Evolutionary conservation across 495 filamentous ascomycete genomes (phyloP).

Genomic region (Penicillium tannophilum): DNA sequence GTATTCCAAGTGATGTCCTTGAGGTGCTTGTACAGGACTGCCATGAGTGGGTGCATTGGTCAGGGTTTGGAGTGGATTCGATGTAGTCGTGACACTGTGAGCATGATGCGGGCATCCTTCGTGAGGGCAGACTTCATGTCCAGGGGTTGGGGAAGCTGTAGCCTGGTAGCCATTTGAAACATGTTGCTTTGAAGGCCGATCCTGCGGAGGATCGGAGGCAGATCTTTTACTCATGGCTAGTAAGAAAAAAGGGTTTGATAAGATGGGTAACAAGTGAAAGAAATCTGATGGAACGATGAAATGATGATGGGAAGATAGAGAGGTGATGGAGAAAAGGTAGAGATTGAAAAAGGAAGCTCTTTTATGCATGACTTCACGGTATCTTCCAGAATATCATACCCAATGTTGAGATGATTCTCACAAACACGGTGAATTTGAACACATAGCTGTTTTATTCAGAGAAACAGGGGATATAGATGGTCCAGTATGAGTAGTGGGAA

Average conservation of each 20-base stretch:
- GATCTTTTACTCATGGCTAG: background rate
- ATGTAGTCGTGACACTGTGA: background rate
- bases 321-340: background rate
- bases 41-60: background rate
- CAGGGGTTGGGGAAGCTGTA: background rate
- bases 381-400: background rate
- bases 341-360: background rate
- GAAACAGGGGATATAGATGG: background rate
- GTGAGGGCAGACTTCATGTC: background rate
- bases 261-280: background rate
- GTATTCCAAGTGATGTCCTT: background rate
- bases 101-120: background rate
- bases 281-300: background rate
- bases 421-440: background rate
- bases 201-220: background rate
- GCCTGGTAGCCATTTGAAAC: background rate
- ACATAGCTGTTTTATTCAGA: background rate
- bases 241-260: background rate
- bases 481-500: background rate
- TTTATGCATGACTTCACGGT: background rate
- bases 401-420: background rate
- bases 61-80: background rate
- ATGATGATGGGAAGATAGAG: constrained; percentile 1
- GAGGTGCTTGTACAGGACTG: background rate
- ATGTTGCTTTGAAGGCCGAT: background rate